These are phyloP conservation scores for Colletotrichum sp. DNA, from an alignment of 2,329 filamentous ascomycete species.

Conservation along the genomic window DNA sequence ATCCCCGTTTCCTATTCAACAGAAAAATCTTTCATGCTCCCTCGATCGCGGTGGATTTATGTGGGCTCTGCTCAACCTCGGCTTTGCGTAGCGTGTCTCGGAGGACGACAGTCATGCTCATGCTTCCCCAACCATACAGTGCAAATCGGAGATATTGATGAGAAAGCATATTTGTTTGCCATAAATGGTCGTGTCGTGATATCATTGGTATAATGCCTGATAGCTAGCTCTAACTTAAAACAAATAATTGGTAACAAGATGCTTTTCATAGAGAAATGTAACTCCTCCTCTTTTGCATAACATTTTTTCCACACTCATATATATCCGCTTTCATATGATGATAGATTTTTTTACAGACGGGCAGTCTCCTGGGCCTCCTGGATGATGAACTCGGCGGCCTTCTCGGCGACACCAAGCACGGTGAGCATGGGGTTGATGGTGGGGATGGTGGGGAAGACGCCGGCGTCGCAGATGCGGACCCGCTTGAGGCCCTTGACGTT, in stretches of 20 bases:
- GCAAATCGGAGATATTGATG: background rate
- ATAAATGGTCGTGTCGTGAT: constrained; percentile 5
- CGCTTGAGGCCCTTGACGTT: constrained; percentile 40
- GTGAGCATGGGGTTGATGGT: constrained; percentile 92
- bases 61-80: background rate
- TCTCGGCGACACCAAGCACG: constrained; percentile 82
- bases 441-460: constrained; percentile 87
- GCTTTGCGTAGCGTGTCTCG: background rate
- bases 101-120: background rate
- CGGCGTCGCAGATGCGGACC: constrained; percentile 50
- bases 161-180: background rate
- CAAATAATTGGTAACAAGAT: background rate
- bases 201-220: constrained; percentile 23
- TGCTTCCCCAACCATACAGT: background rate
- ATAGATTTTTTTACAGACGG: constrained; percentile 9
- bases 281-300: background rate
- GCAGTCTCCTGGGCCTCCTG: constrained; percentile 54
- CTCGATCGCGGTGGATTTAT: background rate
- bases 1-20: background rate
- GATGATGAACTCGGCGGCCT: constrained; percentile 82
- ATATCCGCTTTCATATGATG: background rate
- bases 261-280: background rate
- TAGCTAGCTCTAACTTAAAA: constrained; percentile 7
- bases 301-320: background rate
- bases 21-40: background rate